Conservation (phyloP, 768 basidiomycete species). For the Leccinum rimulosum region DNA sequence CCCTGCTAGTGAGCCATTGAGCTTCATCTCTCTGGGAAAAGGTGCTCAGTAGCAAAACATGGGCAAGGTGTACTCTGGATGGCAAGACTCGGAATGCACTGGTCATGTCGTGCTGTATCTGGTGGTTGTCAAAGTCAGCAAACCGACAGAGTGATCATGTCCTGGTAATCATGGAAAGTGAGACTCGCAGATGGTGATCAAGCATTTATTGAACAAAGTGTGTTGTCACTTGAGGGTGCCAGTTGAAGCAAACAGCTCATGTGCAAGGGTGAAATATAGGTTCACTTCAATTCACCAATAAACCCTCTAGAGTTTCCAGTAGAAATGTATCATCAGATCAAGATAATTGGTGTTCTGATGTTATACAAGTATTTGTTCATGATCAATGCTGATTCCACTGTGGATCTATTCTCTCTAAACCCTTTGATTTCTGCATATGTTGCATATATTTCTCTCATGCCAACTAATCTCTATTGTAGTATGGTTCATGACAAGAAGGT, state of each 20-base stretch:
- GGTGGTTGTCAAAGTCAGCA: slow-evolving; percentile 91
- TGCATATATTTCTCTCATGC: background rate
- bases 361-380: slow-evolving; percentile 97
- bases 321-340: slow-evolving; percentile 99
- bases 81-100: slow-evolving; percentile 73
- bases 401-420: slow-evolving; percentile 83
- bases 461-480: slow-evolving; percentile 39
- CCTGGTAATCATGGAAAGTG: slow-evolving; percentile 99
- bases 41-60: slow-evolving; percentile 96
- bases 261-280: slow-evolving; percentile 42
- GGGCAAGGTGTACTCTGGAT: slow-evolving; percentile 95
- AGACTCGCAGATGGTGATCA: slow-evolving; percentile 93
- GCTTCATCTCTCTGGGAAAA: slow-evolving; percentile 91
- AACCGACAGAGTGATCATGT: slow-evolving; percentile 87
- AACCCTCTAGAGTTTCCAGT: slow-evolving; percentile 77
- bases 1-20: slow-evolving; percentile 75
- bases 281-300: slow-evolving; percentile 97
- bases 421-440: slow-evolving; percentile 85
- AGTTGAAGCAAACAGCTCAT: background rate
- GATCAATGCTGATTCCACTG: slow-evolving; percentile 93
- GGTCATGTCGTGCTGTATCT: slow-evolving; percentile 98
- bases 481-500: slow-evolving; percentile 97
- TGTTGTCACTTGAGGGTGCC: slow-evolving; percentile 6
- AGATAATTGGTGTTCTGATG: slow-evolving; percentile 98
- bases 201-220: slow-evolving; percentile 98